Evolutionary conservation across 1,284 basidiomycete species (phyloP).

Genomic region (Irpex rosettiformis): DNA sequence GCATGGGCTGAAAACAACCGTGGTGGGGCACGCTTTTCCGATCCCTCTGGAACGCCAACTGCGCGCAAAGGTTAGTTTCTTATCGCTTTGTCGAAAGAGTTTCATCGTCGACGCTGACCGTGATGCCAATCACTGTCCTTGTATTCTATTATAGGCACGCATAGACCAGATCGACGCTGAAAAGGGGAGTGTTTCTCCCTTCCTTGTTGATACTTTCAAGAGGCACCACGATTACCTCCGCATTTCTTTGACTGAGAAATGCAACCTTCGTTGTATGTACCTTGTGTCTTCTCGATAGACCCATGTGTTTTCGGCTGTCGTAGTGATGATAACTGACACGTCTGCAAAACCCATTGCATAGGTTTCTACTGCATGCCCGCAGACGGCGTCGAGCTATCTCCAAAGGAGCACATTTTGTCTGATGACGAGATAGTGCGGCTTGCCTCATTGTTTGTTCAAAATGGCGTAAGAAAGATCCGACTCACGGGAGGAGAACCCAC

Average conservation of each 20-base stretch:
- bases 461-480: constrained; percentile 83
- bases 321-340: constrained; percentile 1
- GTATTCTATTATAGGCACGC: constrained; percentile 34
- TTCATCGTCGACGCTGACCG: neutral
- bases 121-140: neutral
- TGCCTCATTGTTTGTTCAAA: constrained; percentile 75
- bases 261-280: constrained; percentile 78
- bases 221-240: constrained; percentile 80
- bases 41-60: constrained; percentile 11
- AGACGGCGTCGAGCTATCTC: constrained; percentile 76
- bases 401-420: constrained; percentile 64
- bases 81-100: neutral
- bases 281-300: neutral
- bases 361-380: constrained; percentile 92
- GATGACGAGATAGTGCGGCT: constrained; percentile 76
- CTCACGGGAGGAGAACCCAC: constrained; percentile 90
- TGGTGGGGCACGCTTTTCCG: constrained; percentile 13
- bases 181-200: constrained; percentile 40
- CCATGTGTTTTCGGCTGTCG: neutral
- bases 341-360: constrained; percentile 26
- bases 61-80: constrained; percentile 7
- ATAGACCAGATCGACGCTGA: constrained; percentile 52
- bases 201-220: constrained; percentile 64
- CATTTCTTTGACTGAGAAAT: constrained; percentile 83
- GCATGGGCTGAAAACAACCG: constrained; percentile 12